These are phyloP conservation scores for Thermomyces lanuginosus DNA, from an alignment of 2,329 filamentous ascomycete species.

Conservation along the genomic window DNA sequence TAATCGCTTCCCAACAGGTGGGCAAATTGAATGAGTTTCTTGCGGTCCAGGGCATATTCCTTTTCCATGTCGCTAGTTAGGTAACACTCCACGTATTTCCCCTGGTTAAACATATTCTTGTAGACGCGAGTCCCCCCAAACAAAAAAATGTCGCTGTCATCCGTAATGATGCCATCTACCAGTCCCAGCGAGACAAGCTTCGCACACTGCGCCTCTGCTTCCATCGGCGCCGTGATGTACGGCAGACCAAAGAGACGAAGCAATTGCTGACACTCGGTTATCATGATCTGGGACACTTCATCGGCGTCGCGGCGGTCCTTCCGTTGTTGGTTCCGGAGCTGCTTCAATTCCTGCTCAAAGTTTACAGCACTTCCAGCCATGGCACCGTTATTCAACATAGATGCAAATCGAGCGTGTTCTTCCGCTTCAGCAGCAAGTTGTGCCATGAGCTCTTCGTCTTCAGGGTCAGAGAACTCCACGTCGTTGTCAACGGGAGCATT, in stretches of 20 bases:
- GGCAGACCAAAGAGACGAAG: constrained; percentile 82
- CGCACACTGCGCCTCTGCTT: constrained; percentile 94
- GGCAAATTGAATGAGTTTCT: constrained; percentile 74
- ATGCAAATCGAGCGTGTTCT: constrained; percentile 85
- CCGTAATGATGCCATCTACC: constrained; percentile 94
- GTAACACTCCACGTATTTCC: constrained; percentile 96
- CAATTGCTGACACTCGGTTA: constrained; percentile 83
- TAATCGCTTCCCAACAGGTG: constrained; percentile 90
- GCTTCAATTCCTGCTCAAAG: constrained; percentile 75
- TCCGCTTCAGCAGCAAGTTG: constrained; percentile 82
- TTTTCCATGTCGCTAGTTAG: constrained; percentile 67
- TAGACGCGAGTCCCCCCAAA: constrained; percentile 94
- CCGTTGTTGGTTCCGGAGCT: constrained; percentile 83
- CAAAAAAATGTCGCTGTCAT: constrained; percentile 90
- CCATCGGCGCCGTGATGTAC: constrained; percentile 96
- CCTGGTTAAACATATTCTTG: constrained; percentile 99
- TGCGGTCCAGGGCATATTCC: constrained; percentile 73
- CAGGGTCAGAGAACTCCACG: constrained; percentile 64
- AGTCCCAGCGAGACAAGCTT: constrained; percentile 72
- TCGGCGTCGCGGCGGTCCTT: constrained; percentile 92
- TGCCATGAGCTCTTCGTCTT: constrained; percentile 75
- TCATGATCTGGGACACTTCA: constrained; percentile 92
- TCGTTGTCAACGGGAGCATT: constrained; percentile 27
- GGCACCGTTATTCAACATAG: constrained; percentile 63
- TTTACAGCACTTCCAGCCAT: constrained; percentile 54